Conservation (phyloP, 352 stramenopile species). For the Globisporangium takayamanum region DNA sequence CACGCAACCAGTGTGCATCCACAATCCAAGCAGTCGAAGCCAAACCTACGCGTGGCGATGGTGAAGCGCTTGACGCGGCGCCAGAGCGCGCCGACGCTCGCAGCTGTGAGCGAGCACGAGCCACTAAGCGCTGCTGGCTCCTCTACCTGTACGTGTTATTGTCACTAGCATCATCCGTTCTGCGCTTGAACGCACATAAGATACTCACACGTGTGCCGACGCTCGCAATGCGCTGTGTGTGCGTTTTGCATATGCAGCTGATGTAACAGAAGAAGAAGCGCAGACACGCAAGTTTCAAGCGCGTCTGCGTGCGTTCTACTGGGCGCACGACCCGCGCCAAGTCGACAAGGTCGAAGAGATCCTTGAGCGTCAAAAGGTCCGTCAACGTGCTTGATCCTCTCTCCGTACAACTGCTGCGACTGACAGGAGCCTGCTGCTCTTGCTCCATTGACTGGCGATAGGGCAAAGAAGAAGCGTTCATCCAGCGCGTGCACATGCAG, state of each 20-base stretch:
- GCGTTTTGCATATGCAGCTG: not conserved
- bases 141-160: slow-evolving; percentile 4
- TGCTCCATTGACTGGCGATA: slow-evolving; percentile 7
- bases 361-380: slow-evolving; percentile 33
- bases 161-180: not conserved
- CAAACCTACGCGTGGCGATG: not conserved
- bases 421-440: not conserved
- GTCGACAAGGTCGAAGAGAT: slow-evolving; percentile 59
- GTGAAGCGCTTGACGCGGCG: slow-evolving; percentile 5
- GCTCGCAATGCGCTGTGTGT: not conserved
- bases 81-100: slow-evolving; percentile 15
- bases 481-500: slow-evolving; percentile 55
- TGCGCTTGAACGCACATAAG: not conserved
- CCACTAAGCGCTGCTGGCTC: not conserved
- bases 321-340: slow-evolving; percentile 62
- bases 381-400: not conserved
- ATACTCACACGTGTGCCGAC: not conserved
- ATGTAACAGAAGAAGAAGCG: slow-evolving; percentile 13
- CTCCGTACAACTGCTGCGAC: no score
- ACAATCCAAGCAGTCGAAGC: not conserved
- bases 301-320: slow-evolving; percentile 60
- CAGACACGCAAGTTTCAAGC: slow-evolving; percentile 19
- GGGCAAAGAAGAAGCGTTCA: slow-evolving; percentile 48
- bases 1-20: not conserved
- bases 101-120: slow-evolving; percentile 8